Conservation (phyloP, 331 rosid genomes). For the Malus hybrid region DNA sequence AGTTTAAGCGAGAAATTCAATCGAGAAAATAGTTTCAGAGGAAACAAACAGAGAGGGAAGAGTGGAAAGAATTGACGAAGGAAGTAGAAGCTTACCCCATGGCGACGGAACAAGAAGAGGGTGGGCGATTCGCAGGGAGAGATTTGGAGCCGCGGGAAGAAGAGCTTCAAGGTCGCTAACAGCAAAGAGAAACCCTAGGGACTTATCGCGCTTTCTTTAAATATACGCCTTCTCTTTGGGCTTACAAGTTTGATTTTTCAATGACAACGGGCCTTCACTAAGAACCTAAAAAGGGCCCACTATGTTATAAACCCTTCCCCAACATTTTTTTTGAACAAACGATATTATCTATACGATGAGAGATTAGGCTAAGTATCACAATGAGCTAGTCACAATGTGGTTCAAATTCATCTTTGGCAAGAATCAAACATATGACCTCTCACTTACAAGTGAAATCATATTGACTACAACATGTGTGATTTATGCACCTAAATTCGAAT, state of each 20-base stretch:
- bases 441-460: too few relatives aligned
- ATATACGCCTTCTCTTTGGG: neutral
- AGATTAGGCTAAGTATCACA: too few relatives aligned
- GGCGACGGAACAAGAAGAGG: constrained; percentile 1
- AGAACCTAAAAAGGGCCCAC: too few relatives aligned
- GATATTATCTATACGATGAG: too few relatives aligned
- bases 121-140: neutral
- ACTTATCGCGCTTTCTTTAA: neutral
- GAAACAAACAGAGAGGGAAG: neutral
- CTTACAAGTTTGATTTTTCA: neutral
- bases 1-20: neutral
- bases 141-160: constrained; percentile 1
- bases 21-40: neutral
- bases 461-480: too few relatives aligned
- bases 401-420: accelerated
- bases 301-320: too few relatives aligned
- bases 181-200: constrained; percentile 28
- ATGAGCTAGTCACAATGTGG: too few relatives aligned
- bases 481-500: too few relatives aligned
- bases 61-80: neutral
- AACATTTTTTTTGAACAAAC: too few relatives aligned
- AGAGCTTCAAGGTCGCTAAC: constrained; percentile 11
- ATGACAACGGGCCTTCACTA: neutral
- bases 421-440: too few relatives aligned
- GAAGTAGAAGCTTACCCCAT: constrained; percentile 44